Percentiles rank a stretch among this genome's conserved stretches.
Evolutionary conservation across 495 filamentous ascomycete genomes (phyloP).

Genomic region (Talaromyces adpressus): DNA sequence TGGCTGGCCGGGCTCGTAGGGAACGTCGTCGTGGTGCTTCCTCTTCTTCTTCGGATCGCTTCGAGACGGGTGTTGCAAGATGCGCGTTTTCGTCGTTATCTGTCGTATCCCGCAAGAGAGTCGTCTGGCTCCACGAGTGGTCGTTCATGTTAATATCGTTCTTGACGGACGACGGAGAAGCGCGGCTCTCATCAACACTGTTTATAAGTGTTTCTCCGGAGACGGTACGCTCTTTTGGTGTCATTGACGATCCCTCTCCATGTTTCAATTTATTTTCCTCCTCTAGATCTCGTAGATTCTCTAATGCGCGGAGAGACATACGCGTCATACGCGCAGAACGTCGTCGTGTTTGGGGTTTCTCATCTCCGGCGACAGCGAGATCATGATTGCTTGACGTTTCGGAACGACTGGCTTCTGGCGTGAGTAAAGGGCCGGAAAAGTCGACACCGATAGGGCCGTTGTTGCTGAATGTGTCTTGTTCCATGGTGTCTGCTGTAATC

Average conservation of each 20-base stretch:
- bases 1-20: conserved; percentile 43
- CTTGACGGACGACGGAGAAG: conserved; percentile 28
- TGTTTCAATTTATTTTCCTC: conserved; percentile 8
- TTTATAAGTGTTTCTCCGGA: conserved; percentile 35
- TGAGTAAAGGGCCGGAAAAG: conserved; percentile 38
- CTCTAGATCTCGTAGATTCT: conserved; percentile 14
- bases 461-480: conserved; percentile 21
- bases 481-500: conserved; percentile 23
- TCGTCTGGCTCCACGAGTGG: conserved; percentile 28
- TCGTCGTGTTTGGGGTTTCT: conserved; percentile 29
- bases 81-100: conserved; percentile 25
- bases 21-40: conserved; percentile 33
- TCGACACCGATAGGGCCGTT: conserved; percentile 31
- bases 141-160: conserved; percentile 43
- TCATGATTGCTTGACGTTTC: conserved; percentile 45
- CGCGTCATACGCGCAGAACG: conserved; percentile 38
- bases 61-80: conserved; percentile 21
- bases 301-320: conserved; percentile 29
- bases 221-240: conserved; percentile 27
- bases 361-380: conserved; percentile 31
- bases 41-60: conserved; percentile 32
- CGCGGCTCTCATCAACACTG: conserved; percentile 24
- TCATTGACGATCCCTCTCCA: not conserved
- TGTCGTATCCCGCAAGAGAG: conserved; percentile 22
- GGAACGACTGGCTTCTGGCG: conserved; percentile 42